Base-by-base conservation (phyloP, 1,139 yeast species). In the Komagataea norvegica region DNA sequence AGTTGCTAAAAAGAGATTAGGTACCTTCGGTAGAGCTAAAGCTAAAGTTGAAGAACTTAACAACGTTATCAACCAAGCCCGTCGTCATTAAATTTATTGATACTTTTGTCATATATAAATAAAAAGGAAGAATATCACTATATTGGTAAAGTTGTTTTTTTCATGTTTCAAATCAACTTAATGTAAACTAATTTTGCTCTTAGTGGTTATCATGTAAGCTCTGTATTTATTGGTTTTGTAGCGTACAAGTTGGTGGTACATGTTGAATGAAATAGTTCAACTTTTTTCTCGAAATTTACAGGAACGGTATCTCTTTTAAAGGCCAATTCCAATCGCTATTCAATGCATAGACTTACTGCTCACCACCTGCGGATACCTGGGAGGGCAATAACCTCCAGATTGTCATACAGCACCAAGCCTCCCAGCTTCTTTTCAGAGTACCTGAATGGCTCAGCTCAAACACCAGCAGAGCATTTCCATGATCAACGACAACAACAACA, bases 1-100 rank as follows among this genome's bases (percentile, higher is more conserved):
- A 88, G 89, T 93, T 68, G 96, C 97, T 60, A 93, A 93, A 93
- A 91, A 87, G 95, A 91, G 96, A 91, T 87, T 93, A 70, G 99
- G 99, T 75, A 88, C 98, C 64, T 95, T 89, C 84, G 84, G 82
- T 79, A 93, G 99, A 83, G 96, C 98, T 65, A 86, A 87, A 83
- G 93, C 86, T 70, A 93, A 93, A 88, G 94, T 91, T 71, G 98
- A 93, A 77, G 96, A 89, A 75, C 85, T 93, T 91, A 86, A 78
- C 81, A 72, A 77, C 69, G 79, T 91, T 77, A 91, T 93, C 72
- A 88, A 96, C 70, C 96, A 91, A 76, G 79, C 97, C 66, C 88
- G 96, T 82, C 88, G 89, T 65, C 78, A 72, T 61, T 71, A 68
- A 40, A 34, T 28, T 26, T 26, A 30, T 25, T 35, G 18, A 29